phyloP scores from a whole-genome alignment of 1,284 basidiomycete species.

The Leccinum fallax region DNA sequence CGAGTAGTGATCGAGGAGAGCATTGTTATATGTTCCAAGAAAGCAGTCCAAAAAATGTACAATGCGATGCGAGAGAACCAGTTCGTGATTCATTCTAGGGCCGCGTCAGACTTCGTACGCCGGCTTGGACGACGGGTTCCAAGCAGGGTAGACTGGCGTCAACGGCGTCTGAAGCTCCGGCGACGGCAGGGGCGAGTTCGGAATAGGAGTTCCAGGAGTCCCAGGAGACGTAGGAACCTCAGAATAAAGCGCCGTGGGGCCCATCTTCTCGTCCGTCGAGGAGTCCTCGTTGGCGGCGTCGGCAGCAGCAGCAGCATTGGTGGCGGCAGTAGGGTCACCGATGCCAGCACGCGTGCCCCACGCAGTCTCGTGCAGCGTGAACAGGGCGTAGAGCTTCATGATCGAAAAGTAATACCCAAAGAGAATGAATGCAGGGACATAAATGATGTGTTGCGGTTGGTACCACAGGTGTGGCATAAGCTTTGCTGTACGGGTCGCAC shows the following conservation, averaged over 20 bases:
- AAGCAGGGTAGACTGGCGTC: neutral
- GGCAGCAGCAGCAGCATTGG: neutral
- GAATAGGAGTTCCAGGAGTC: neutral
- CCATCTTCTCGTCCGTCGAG: neutral
- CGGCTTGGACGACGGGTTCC: neutral
- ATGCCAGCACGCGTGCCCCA: slow-evolving; percentile 3
- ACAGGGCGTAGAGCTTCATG: slow-evolving; percentile 82
- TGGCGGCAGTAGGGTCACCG: slow-evolving; percentile 13
- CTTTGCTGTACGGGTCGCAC: slow-evolving; percentile 83
- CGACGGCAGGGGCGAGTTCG: neutral
- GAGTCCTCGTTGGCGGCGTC: slow-evolving; percentile 7
- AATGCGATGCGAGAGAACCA: neutral
- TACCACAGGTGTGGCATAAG: slow-evolving; percentile 88
- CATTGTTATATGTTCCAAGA: neutral
- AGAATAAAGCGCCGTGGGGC: too few relatives aligned
- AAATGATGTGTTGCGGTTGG: slow-evolving; percentile 82
- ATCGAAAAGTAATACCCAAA: slow-evolving; percentile 89
- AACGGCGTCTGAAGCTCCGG: neutral
- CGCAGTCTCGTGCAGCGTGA: neutral
- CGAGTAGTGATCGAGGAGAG: neutral
- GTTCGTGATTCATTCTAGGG: neutral
- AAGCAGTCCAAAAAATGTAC: neutral
- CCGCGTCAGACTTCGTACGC: neutral
- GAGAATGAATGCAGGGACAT: slow-evolving; percentile 88
- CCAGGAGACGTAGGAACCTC: neutral